phyloP scores from a whole-genome alignment of 1,284 basidiomycete genomes.

The Rhodotorula sp. region DNA sequence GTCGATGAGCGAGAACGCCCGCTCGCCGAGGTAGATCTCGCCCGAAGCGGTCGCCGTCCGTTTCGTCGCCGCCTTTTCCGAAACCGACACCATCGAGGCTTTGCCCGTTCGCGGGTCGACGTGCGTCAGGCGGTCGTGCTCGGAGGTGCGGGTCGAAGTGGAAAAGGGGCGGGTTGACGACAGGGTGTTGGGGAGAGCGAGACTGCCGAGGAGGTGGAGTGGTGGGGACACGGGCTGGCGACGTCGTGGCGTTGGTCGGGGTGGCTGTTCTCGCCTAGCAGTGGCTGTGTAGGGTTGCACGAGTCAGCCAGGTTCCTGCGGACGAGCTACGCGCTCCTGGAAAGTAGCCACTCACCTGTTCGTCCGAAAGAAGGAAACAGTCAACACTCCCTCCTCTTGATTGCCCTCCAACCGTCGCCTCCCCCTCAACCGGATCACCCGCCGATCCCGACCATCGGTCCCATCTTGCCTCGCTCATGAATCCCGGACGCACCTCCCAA shows the following conservation, averaged over 20 bases:
- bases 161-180: not conserved
- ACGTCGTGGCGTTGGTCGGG: no score
- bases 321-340: not conserved
- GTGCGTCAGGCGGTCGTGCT: constrained; percentile 59
- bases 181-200: not conserved
- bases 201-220: not conserved
- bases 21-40: constrained; percentile 65
- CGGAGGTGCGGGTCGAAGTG: not conserved
- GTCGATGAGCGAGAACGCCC: constrained; percentile 64
- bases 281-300: rapidly evolving
- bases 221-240: not conserved
- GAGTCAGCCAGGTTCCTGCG: not conserved
- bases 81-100: constrained; percentile 77
- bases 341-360: constrained; percentile 8
- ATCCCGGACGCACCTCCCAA: constrained; percentile 74
- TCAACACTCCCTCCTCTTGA: not conserved
- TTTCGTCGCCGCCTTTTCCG: constrained; percentile 63
- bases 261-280: not conserved
- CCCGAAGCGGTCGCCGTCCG: constrained; percentile 75
- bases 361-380: not conserved
- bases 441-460: constrained; percentile 87
- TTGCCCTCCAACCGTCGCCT: not conserved
- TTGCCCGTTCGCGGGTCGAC: constrained; percentile 63
- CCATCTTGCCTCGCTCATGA: constrained; percentile 58
- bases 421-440: constrained; percentile 44